These are phyloP conservation scores for Ustilago loliicola DNA, from an alignment of 1,284 basidiomycete species.

Conservation along the genomic window DNA sequence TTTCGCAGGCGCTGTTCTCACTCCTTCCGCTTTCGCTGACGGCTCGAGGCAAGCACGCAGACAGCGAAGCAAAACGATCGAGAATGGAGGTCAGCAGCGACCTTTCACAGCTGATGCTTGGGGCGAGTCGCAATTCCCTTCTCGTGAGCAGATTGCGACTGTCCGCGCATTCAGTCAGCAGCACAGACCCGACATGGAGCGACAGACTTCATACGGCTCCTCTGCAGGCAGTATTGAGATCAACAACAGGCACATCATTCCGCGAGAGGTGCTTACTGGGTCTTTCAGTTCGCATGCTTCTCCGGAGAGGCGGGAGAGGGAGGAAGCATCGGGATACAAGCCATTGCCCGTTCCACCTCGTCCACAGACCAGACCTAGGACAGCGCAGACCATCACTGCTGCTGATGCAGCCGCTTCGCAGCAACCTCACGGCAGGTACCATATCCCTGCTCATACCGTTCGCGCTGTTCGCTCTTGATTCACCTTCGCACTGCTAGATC, in stretches of 20 bases:
- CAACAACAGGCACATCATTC: slow-evolving; percentile 8
- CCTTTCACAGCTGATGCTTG: slow-evolving; percentile 52
- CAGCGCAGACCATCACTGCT: slow-evolving; percentile 29
- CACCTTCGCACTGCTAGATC: background rate
- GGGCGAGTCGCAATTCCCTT: slow-evolving; percentile 38
- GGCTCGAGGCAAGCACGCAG: slow-evolving; percentile 15
- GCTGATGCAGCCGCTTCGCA: background rate
- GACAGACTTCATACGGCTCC: slow-evolving; percentile 12
- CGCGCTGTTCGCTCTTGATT: slow-evolving; percentile 13
- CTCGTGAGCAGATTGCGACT: slow-evolving; percentile 16
- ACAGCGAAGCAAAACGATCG: slow-evolving; percentile 35
- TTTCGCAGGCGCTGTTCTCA: slow-evolving; percentile 25
- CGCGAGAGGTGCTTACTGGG: slow-evolving; percentile 6
- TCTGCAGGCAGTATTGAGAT: background rate
- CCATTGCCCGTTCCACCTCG: slow-evolving; percentile 28
- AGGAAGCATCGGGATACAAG: slow-evolving; percentile 7
- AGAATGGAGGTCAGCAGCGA: slow-evolving; percentile 15
- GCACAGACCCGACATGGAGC: slow-evolving; percentile 12
- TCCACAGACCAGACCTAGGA: slow-evolving; percentile 29
- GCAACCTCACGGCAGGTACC: background rate
- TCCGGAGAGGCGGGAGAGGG: background rate
- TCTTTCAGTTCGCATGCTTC: background rate
- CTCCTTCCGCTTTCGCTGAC: slow-evolving; percentile 38
- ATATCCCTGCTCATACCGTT: background rate
- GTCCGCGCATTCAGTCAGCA: slow-evolving; percentile 26